Evolutionary conservation across 805 yeast genomes (phyloP).

Genomic region (Starmerella apicola): DNA sequence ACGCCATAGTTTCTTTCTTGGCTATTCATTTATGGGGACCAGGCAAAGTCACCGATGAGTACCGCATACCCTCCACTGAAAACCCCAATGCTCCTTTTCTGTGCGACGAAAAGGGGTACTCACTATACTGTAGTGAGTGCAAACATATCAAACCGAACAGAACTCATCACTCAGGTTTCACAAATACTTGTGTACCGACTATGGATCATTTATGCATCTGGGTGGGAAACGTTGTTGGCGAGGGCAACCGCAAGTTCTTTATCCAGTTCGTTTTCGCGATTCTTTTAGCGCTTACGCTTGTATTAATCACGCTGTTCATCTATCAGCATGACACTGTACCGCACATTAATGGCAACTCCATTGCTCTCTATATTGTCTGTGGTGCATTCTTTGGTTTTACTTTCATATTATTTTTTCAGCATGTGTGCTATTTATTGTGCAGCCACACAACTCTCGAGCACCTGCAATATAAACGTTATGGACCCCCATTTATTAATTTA

Average conservation of each 20-base stretch:
- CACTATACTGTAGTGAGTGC: conserved; percentile 63
- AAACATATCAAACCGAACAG: conserved; percentile 53
- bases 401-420: conserved; percentile 33
- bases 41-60: conserved; percentile 33
- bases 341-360: conserved; percentile 36
- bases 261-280: conserved; percentile 34
- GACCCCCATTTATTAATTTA: conserved; percentile 27
- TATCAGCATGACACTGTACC: conserved; percentile 24
- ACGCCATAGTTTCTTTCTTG: conserved; percentile 32
- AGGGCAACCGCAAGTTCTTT: conserved; percentile 49
- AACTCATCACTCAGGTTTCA: conserved; percentile 53
- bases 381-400: conserved; percentile 38
- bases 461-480: conserved; percentile 27
- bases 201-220: conserved; percentile 81
- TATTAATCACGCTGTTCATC: conserved; percentile 31
- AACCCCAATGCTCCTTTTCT: conserved; percentile 32
- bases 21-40: conserved; percentile 43
- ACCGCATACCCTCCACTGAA: conserved; percentile 4
- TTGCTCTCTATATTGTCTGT: conserved; percentile 35
- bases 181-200: conserved; percentile 47
- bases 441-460: conserved; percentile 37
- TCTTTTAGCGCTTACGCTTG: conserved; percentile 30
- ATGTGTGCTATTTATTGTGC: conserved; percentile 33
- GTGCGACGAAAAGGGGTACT: conserved; percentile 64
- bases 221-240: conserved; percentile 64